phyloP scores from a whole-genome alignment of 306 rosid genomes.

The Dicorynia guianensis region DNA sequence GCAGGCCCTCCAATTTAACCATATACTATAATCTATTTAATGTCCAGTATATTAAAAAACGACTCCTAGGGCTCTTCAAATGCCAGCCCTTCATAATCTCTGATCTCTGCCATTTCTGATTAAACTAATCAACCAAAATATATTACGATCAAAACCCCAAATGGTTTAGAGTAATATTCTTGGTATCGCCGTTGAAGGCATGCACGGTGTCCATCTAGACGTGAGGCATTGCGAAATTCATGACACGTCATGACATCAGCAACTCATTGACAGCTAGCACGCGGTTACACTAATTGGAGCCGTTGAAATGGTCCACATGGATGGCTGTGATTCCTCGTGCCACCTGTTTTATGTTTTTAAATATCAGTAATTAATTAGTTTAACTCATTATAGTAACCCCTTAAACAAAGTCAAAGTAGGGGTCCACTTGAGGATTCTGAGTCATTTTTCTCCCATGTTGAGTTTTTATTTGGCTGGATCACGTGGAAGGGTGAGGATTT shows the following conservation, averaged over 20 bases:
- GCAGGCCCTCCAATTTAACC: conserved; percentile 51
- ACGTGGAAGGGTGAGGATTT: conserved; percentile 17
- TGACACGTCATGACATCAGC: conserved; percentile 48
- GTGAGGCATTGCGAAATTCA: conserved; percentile 47
- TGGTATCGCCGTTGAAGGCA: conserved; percentile 41
- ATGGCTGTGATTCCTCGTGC: conserved; percentile 49
- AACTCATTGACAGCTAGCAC: conserved; percentile 1
- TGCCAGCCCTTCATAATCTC: conserved; percentile 60
- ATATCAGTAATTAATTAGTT: conserved; percentile 4
- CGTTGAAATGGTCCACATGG: conserved; percentile 36
- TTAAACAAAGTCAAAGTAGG: conserved; percentile 51
- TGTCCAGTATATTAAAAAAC: neutral
- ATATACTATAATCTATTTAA: neutral
- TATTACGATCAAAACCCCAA: conserved; percentile 37
- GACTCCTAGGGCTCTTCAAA: conserved; percentile 41
- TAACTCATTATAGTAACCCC: conserved; percentile 44
- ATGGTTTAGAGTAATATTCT: conserved; percentile 29
- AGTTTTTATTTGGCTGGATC: conserved; percentile 16
- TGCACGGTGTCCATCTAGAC: conserved; percentile 48
- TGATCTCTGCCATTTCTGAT: conserved; percentile 49
- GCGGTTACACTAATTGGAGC: conserved; percentile 5
- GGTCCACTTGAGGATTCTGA: conserved; percentile 45
- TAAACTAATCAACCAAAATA: conserved; percentile 42
- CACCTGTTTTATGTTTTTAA: conserved; percentile 44
- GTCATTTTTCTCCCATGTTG: neutral